Evolutionary conservation across 129 eudicot species (phyloP).

Genomic region (Oenanthe sinensis): DNA sequence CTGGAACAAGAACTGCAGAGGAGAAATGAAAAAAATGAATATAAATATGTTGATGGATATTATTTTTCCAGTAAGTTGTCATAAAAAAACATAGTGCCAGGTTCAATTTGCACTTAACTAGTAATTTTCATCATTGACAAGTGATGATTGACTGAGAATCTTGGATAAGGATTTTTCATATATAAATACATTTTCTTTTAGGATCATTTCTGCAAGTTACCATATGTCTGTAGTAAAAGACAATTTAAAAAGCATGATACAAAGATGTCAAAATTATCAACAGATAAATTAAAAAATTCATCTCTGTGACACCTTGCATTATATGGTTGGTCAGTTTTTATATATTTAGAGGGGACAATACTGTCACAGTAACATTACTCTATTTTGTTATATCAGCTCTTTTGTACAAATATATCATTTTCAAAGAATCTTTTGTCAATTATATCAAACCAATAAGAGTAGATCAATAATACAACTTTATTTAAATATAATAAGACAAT

Average conservation of each 20-base stretch:
- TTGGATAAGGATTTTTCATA: constrained; percentile 8
- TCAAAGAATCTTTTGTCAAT: constrained; percentile 36
- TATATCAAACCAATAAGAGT: constrained; percentile 19
- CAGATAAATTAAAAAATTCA: not conserved
- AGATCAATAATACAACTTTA: constrained; percentile 29
- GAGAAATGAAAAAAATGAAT: not conserved
- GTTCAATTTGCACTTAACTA: not conserved
- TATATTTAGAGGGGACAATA: constrained; percentile 11
- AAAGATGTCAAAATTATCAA: not conserved
- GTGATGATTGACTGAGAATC: constrained; percentile 5
- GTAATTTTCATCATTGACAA: constrained; percentile 2
- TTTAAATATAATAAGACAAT: constrained; percentile 20
- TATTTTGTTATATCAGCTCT: constrained; percentile 23
- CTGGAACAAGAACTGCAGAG: not conserved
- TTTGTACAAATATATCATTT: constrained; percentile 24
- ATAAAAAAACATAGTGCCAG: not conserved
- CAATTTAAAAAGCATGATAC: constrained; percentile 1
- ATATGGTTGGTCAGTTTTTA: constrained; percentile 19
- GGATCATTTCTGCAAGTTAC: constrained; percentile 2
- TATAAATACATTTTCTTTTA: not conserved
- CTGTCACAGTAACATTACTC: constrained; percentile 18
- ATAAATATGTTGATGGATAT: too few relatives aligned
- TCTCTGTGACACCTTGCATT: constrained; percentile 21
- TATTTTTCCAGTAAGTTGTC: not conserved
- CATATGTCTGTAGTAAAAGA: not conserved